A percentile compares a stretch with the other conserved stretches of the same genome.
phyloP scores from a whole-genome alignment of 352 stramenopile species.

The Pythium dissimile region DNA sequence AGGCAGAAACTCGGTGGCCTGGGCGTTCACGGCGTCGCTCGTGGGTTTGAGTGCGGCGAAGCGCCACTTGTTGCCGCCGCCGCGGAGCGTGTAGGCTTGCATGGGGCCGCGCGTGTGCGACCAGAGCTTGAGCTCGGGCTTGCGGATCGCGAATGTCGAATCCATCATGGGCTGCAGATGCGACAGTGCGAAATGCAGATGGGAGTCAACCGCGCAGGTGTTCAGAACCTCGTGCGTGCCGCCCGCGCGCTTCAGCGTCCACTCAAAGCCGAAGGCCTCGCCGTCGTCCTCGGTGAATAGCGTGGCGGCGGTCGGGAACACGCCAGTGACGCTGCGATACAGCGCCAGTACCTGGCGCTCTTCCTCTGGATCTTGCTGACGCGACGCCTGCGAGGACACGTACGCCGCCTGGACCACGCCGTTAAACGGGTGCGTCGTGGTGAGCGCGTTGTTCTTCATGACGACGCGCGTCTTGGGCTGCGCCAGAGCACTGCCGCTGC shows the following conservation, averaged over 20 bases:
- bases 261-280: constrained; percentile 62
- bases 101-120: constrained; percentile 72
- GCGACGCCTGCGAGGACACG: constrained; percentile 38
- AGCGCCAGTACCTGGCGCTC: constrained; percentile 43
- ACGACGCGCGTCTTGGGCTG: constrained; percentile 16
- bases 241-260: constrained; percentile 28
- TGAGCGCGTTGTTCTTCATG: constrained; percentile 51
- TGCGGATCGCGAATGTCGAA: constrained; percentile 28
- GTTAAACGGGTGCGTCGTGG: constrained; percentile 43
- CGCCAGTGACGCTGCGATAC: constrained; percentile 52
- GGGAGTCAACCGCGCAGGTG: neutral
- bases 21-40: constrained; percentile 36
- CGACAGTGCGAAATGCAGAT: constrained; percentile 63
- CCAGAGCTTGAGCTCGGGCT: constrained; percentile 54
- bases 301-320: constrained; percentile 36
- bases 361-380: constrained; percentile 12
- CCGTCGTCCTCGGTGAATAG: constrained; percentile 20
- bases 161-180: constrained; percentile 63
- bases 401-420: constrained; percentile 68
- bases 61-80: constrained; percentile 31
- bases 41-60: constrained; percentile 41
- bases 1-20: constrained; percentile 50
- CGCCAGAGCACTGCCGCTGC: no score
- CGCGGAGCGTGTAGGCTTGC: constrained; percentile 45
- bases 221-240: neutral